Conservation (phyloP, 1,284 basidiomycete genomes). For the Tilletia walkeri region DNA sequence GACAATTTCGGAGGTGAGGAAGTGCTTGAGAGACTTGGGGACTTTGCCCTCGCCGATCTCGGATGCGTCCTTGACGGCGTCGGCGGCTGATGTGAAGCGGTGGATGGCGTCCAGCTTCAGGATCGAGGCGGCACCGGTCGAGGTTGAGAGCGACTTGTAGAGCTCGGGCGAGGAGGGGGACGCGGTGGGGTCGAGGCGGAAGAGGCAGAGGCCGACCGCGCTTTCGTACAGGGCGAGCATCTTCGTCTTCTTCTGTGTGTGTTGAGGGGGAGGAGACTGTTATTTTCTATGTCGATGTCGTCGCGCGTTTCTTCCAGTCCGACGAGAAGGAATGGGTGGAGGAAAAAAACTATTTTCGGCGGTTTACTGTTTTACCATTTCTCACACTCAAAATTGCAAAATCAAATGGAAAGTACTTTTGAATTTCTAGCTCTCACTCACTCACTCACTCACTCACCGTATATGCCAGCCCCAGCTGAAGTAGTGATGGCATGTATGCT, state of each 20-base stretch:
- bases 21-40: constrained; percentile 88
- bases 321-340: too few relatives aligned
- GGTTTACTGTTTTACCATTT: too few relatives aligned
- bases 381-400: too few relatives aligned
- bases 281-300: not conserved
- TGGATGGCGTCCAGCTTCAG: constrained; percentile 87
- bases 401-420: too few relatives aligned
- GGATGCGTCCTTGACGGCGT: constrained; percentile 97
- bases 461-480: too few relatives aligned
- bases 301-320: not conserved
- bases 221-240: constrained; percentile 17
- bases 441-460: too few relatives aligned
- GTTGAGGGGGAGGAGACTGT: not conserved
- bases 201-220: constrained; percentile 17
- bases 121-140: constrained; percentile 80
- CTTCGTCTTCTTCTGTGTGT: not conserved
- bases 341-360: too few relatives aligned
- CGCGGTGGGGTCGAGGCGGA: constrained; percentile 23
- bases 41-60: constrained; percentile 88
- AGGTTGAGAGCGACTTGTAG: constrained; percentile 87
- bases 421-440: too few relatives aligned
- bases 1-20: constrained; percentile 81
- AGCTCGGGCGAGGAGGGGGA: constrained; percentile 62
- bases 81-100: constrained; percentile 91
- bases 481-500: too few relatives aligned